Evolutionary conservation across 2,329 filamentous ascomycete species (phyloP).

Genomic region (Diaporthe destruens): DNA sequence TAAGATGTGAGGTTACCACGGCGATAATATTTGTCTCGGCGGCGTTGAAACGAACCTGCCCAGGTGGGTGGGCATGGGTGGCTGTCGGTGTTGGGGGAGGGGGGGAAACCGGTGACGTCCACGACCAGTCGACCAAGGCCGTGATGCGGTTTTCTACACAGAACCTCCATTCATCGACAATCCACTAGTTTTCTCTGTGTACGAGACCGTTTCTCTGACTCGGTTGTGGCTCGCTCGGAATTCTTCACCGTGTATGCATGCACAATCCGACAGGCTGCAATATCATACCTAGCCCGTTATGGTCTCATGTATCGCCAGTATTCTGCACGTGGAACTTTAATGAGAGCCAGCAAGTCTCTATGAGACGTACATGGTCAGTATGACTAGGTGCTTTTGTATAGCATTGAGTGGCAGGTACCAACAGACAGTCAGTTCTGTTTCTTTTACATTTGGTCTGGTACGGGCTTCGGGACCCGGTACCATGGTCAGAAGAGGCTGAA

Average conservation of each 20-base stretch:
- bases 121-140: neutral
- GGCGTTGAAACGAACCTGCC: neutral
- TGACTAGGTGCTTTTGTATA: neutral
- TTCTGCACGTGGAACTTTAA: neutral
- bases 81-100: neutral
- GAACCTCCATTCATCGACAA: neutral
- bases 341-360: neutral
- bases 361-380: neutral
- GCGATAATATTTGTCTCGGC: neutral
- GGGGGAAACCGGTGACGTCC: slow-evolving; percentile 6
- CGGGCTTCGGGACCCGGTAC: neutral
- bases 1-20: neutral
- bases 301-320: neutral
- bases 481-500: neutral
- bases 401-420: neutral
- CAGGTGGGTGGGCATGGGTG: slow-evolving; percentile 5
- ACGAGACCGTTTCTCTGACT: too few relatives aligned
- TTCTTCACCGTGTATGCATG: neutral
- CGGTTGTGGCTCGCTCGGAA: neutral
- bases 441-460: neutral
- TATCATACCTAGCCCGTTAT: neutral
- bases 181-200: neutral
- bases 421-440: too few relatives aligned
- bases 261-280: neutral
- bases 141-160: neutral